Base-by-base conservation (phyloP, 169 alveolate genomes). In the Cryptosporidium bovis region DNA sequence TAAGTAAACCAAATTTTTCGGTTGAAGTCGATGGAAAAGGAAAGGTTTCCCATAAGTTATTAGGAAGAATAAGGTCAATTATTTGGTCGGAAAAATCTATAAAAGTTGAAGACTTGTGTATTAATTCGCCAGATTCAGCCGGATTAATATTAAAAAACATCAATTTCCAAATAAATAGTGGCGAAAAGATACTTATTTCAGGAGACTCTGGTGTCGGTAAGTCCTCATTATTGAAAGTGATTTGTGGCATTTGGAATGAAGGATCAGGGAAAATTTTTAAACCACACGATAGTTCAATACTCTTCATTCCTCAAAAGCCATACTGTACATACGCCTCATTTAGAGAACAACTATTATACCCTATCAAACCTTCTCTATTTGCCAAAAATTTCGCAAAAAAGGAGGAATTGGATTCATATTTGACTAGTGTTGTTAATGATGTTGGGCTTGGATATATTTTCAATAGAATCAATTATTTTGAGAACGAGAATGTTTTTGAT, bases 171-270 rank as follows among this genome's bases (percentile, higher is more conserved):
- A 18, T 83, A 44, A 29, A 55, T 15, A 50, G 18, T 20, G 89
- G 85, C 24, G 90, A 83, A 2, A 62, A 53, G 13, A 31, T 83
- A 20, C 69, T 83, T 24, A 83, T 83, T n/a, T 31, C 83, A 29
- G 90, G 90, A 8, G 48, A 83, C 3, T 64, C 83, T 4, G 90
- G 90, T 34, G 83, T 71, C 29, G 90, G 90, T 12, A 83, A 83
- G 51, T 83, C 90, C 27, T 83, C 90, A 27, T 33, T 83, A 20
- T 51, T 83, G 29, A 62, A 56, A 31, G 90, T 51, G 18, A 51
- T 83, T 16, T 44, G 82, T 62, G 90, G 90, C 6, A 67, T 83
- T 46, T 83, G 90, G 90, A 50, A 29, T 53, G 64, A 66, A 51
- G 90, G 90, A 13, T 50, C 83, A 60, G 90, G 90, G 18, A 67